Conservation (phyloP, 176 grass and related monocot species). For the Dactylis glomerata region DNA sequence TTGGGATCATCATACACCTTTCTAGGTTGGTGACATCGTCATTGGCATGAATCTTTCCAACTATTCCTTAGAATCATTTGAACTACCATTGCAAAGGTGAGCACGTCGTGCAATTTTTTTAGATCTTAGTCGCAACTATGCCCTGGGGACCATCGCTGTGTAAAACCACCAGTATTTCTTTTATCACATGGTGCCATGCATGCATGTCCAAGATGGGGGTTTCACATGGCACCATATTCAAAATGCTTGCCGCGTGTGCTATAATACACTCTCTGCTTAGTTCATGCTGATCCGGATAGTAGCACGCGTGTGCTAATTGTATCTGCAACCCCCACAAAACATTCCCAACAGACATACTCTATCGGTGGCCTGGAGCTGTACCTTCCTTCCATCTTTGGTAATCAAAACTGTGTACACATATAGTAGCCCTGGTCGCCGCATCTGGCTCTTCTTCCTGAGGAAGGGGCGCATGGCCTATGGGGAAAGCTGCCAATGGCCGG, state of each 20-base stretch:
- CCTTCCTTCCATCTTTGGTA: neutral
- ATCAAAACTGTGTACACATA: neutral
- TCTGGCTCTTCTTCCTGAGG: neutral
- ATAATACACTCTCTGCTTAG: neutral
- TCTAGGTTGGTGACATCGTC: neutral
- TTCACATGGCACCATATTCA: neutral
- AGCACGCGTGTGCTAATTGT: no score
- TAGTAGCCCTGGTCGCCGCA: neutral
- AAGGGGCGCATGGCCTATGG: neutral
- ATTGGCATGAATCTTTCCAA: neutral
- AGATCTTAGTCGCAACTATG: neutral
- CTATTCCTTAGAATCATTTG: neutral
- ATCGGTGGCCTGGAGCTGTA: neutral
- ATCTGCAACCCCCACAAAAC: no score
- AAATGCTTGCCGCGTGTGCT: neutral
- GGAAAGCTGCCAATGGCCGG: conserved; percentile 37
- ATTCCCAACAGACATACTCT: no score
- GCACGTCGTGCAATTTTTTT: neutral
- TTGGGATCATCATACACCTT: neutral
- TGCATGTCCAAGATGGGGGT: neutral
- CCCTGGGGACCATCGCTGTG: neutral
- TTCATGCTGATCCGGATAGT: no score
- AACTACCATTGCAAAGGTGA: neutral
- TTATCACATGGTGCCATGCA: neutral
- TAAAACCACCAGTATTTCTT: neutral